Base-by-base conservation (phyloP, 345 rosid genomes). In the Erysimum cheiranthoides region DNA sequence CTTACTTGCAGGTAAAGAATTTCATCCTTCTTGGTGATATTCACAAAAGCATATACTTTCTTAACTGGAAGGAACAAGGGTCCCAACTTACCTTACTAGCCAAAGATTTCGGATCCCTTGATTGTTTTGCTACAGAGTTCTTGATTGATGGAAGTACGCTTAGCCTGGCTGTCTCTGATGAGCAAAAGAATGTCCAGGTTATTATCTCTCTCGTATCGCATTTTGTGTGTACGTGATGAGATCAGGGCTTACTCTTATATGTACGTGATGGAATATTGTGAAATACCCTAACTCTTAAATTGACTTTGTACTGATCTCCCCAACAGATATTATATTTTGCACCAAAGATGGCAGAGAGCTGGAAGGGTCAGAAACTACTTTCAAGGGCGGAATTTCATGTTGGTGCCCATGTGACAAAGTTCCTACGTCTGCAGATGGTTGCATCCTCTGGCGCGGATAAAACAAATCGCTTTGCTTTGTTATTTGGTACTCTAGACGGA, bases 341-440 rank as follows among this genome's bases (percentile, higher is more conserved):
- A 51, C 99, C 97, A 35, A 95, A 92, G 88, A 86, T 89, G 88
- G 84, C 93, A 0, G 99, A 95, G 86, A 95, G 97, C 75, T 92
- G 97, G 99, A 95, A 92, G 71, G 97, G 99, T 53, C 96, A 87
- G 81, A 95, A 95, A 82, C 93, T 95, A 82, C 97, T 95, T 39
- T 85, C 97, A 18, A 90, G 96, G 84, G 96, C 91, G 2, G 97
- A 95, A 75, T 92, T 95, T 86, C 99, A 95, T 61, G 90, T 86
- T 0, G 97, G 97, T 57, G 89, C 99, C 62, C 96, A 87, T 69
- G 88, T 95, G 66, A 84, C 96, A 21, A 95, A 90, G 84, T 95
- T 95, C 87, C 78, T 89, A 78, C 85, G 99, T 77, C 78, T 95
- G 76, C 93, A 89, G 80, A 95, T 92, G 97, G 96, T 95, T 82